Evolutionary conservation across 768 basidiomycete genomes (phyloP).

Genomic region (Leccinum imitatum): DNA sequence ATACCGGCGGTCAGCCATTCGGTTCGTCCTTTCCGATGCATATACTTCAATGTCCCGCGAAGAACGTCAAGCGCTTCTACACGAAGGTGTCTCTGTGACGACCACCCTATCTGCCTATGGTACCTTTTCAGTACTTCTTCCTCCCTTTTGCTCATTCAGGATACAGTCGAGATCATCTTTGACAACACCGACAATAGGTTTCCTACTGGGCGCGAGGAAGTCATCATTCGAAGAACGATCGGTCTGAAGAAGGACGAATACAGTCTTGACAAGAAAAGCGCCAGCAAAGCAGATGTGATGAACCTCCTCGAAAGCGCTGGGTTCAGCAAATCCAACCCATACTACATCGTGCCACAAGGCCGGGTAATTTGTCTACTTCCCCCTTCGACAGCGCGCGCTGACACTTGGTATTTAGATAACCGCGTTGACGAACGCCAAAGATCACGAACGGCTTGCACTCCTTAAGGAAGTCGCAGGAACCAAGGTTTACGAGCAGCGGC

Average conservation of each 20-base stretch:
- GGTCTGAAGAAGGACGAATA: slow-evolving; percentile 99
- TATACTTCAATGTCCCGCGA: slow-evolving; percentile 95
- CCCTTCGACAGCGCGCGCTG: slow-evolving; percentile 6
- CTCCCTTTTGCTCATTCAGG: background rate
- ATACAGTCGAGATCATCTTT: slow-evolving; percentile 83
- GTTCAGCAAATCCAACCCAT: slow-evolving; percentile 97
- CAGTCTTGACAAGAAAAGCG: slow-evolving; percentile 92
- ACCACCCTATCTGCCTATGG: slow-evolving; percentile 93
- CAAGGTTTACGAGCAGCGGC: slow-evolving; percentile 94
- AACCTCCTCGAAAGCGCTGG: slow-evolving; percentile 95
- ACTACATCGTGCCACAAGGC: slow-evolving; percentile 99
- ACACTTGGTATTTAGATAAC: slow-evolving; percentile 65
- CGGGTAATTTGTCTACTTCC: slow-evolving; percentile 53
- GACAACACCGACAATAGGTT: slow-evolving; percentile 95
- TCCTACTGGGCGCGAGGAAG: slow-evolving; percentile 85
- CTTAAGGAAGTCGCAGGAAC: slow-evolving; percentile 98
- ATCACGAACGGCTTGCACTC: slow-evolving; percentile 89
- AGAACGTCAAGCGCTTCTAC: slow-evolving; percentile 89
- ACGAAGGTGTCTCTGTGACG: slow-evolving; percentile 87
- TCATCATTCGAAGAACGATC: slow-evolving; percentile 89
- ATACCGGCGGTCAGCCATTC: slow-evolving; percentile 61
- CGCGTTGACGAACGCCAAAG: slow-evolving; percentile 94
- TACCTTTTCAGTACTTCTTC: slow-evolving; percentile 24
- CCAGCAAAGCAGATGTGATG: slow-evolving; percentile 96
- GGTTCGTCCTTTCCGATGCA: slow-evolving; percentile 96